Evolutionary conservation across 2,329 filamentous ascomycete genomes (phyloP).

Genomic region (Penicillium hordei): DNA sequence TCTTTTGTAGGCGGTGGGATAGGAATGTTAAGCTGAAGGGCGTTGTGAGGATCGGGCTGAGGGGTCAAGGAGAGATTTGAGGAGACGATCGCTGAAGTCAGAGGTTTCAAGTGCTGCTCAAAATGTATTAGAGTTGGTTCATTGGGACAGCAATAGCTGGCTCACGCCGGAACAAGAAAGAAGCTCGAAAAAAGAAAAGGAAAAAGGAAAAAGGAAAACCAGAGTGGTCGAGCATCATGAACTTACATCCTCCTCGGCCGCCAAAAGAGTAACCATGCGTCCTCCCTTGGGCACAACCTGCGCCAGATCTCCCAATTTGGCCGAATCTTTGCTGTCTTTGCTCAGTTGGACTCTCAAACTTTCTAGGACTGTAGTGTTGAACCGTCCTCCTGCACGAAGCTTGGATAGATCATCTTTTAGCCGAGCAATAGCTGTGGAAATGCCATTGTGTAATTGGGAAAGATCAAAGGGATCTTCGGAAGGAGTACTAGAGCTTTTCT

Average conservation of each 20-base stretch:
- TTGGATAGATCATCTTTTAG: slow-evolving; percentile 63
- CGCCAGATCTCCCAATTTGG: slow-evolving; percentile 61
- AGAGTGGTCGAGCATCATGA: not conserved
- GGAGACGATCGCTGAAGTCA: slow-evolving; percentile 44
- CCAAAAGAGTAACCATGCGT: slow-evolving; percentile 60
- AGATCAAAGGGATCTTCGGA: slow-evolving; percentile 61
- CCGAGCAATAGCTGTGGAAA: slow-evolving; percentile 55
- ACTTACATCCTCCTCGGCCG: slow-evolving; percentile 63
- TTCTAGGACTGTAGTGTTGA: slow-evolving; percentile 64
- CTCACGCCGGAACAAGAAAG: not conserved
- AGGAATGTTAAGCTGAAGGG: slow-evolving; percentile 46
- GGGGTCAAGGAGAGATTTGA: slow-evolving; percentile 47
- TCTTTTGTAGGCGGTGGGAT: slow-evolving; percentile 51
- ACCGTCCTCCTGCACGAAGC: slow-evolving; percentile 60
- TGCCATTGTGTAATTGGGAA: slow-evolving; percentile 55
- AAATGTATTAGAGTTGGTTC: not conserved
- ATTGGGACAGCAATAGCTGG: not conserved
- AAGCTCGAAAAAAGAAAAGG: too few relatives aligned
- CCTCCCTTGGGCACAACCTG: slow-evolving; percentile 66
- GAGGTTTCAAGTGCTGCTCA: slow-evolving; percentile 46
- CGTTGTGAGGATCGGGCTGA: slow-evolving; percentile 44
- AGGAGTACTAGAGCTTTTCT: slow-evolving; percentile 30
- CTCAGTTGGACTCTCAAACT: slow-evolving; percentile 58
- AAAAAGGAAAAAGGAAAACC: not conserved
- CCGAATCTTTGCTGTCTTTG: slow-evolving; percentile 53